A percentile compares a stretch with the other conserved stretches of the same genome.
These are phyloP conservation scores for Mycena chlorophos DNA, from an alignment of 768 basidiomycete species.

Conservation along the genomic window DNA sequence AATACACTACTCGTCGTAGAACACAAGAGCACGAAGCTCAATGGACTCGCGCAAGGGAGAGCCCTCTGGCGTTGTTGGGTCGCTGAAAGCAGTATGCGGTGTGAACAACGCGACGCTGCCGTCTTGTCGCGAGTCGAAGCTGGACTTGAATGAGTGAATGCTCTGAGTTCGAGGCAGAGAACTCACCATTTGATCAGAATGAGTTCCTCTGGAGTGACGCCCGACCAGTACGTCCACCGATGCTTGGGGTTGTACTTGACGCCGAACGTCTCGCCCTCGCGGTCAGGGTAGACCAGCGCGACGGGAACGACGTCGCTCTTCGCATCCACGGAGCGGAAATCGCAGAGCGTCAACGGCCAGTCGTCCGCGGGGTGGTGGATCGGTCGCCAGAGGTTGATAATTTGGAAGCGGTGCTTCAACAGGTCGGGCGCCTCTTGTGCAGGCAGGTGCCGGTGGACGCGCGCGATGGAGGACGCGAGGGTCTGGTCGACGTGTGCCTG, in stretches of 20 bases:
- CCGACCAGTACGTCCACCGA: slow-evolving; percentile 40
- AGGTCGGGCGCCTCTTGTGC: slow-evolving; percentile 35
- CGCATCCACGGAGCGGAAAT: slow-evolving; percentile 39
- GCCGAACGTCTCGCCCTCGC: slow-evolving; percentile 39
- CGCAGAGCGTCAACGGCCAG: slow-evolving; percentile 42
- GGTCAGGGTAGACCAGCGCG: slow-evolving; percentile 34
- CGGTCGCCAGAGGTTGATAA: slow-evolving; percentile 51
- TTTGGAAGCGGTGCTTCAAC: slow-evolving; percentile 42
- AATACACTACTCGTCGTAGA: slow-evolving; percentile 46
- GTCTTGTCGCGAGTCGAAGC: slow-evolving; percentile 30
- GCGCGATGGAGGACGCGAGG: slow-evolving; percentile 31
- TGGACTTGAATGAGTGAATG: slow-evolving; percentile 10
- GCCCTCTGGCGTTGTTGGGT: slow-evolving; percentile 51
- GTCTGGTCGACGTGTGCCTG: slow-evolving; percentile 45
- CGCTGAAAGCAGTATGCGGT: slow-evolving; percentile 64
- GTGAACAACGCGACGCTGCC: slow-evolving; percentile 52
- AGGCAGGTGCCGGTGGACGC: slow-evolving; percentile 43
- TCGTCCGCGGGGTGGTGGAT: slow-evolving; percentile 39
- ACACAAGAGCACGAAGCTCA: slow-evolving; percentile 63
- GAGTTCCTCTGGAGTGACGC: slow-evolving; percentile 35
- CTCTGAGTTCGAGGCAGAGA: background rate
- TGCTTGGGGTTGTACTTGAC: slow-evolving; percentile 35
- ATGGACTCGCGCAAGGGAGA: slow-evolving; percentile 57
- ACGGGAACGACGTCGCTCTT: slow-evolving; percentile 35
- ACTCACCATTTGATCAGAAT: slow-evolving; percentile 41